Evolutionary conservation across 371 early-diverging fungal species (phyloP).

Genomic region (Mortierella sp.): DNA sequence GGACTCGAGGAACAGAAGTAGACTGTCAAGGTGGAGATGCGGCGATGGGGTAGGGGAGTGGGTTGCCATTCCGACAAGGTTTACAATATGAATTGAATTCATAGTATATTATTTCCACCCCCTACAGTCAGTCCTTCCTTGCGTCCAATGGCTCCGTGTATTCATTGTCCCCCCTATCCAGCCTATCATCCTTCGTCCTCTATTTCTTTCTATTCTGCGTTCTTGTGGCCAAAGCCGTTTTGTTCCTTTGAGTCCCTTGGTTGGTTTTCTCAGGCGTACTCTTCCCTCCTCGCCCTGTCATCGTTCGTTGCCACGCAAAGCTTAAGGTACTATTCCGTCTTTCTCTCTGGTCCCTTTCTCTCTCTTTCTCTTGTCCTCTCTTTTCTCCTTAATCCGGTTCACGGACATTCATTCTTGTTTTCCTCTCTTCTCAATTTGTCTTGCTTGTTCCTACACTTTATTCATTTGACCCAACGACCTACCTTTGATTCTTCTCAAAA

Average conservation of each 20-base stretch:
- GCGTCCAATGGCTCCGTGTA: too few relatives aligned
- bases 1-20: too few relatives aligned
- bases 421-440: neutral
- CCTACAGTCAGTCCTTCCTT: too few relatives aligned
- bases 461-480: too few relatives aligned
- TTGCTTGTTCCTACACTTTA: neutral
- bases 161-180: neutral
- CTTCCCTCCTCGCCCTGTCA: neutral
- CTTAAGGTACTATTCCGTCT: conserved; percentile 4
- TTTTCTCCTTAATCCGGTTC: neutral
- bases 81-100: too few relatives aligned
- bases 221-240: conserved; percentile 26
- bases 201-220: conserved; percentile 4
- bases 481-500: neutral
- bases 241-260: neutral
- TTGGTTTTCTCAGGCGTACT: conserved; percentile 8
- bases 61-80: too few relatives aligned
- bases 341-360: neutral
- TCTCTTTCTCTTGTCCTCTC: neutral
- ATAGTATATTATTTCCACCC: too few relatives aligned
- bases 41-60: too few relatives aligned
- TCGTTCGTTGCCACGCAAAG: neutral
- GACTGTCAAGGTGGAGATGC: too few relatives aligned
- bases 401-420: neutral
- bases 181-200: conserved; percentile 1